Conservation (phyloP, 257 asterid genomes). For the Primulina tabacum region DNA sequence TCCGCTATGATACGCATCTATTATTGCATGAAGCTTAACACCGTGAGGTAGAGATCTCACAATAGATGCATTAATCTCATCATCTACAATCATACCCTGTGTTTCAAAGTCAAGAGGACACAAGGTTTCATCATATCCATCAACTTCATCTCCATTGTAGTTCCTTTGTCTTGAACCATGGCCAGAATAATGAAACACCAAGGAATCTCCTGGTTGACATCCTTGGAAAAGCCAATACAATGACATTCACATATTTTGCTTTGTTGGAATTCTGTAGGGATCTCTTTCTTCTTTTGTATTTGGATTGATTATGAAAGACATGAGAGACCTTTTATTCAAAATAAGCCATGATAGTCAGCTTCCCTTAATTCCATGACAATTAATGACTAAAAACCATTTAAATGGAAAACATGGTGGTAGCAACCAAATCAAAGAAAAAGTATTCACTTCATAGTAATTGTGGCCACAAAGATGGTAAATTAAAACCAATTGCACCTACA, state of each 20-base stretch:
- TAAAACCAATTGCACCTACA: neutral
- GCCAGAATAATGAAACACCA: conserved; percentile 91
- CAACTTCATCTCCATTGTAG: conserved; percentile 87
- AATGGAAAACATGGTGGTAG: neutral
- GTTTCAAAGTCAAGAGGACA: conserved; percentile 94
- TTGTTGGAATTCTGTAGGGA: conserved; percentile 76
- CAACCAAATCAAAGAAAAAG: neutral
- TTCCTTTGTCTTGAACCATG: conserved; percentile 89
- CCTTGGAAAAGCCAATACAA: conserved; percentile 91
- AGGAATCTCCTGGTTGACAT: conserved; percentile 88
- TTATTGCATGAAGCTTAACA: conserved; percentile 86
- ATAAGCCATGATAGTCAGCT: neutral
- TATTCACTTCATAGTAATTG: neutral
- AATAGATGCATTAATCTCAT: conserved; percentile 81
- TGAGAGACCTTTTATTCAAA: conserved; percentile 1
- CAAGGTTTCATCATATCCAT: conserved; percentile 92
- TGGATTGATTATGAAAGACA: conserved; percentile 23
- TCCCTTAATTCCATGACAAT: neutral
- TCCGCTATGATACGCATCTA: conserved; percentile 94
- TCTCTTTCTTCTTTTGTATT: conserved; percentile 88
- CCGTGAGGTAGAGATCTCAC: conserved; percentile 86
- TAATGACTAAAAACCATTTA: neutral
- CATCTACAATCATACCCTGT: conserved; percentile 96
- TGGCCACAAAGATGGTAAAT: neutral
- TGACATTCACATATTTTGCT: conserved; percentile 85